Evolutionary conservation across 345 rosid genomes (phyloP).

Genomic region (Bretschneidera sinensis): DNA sequence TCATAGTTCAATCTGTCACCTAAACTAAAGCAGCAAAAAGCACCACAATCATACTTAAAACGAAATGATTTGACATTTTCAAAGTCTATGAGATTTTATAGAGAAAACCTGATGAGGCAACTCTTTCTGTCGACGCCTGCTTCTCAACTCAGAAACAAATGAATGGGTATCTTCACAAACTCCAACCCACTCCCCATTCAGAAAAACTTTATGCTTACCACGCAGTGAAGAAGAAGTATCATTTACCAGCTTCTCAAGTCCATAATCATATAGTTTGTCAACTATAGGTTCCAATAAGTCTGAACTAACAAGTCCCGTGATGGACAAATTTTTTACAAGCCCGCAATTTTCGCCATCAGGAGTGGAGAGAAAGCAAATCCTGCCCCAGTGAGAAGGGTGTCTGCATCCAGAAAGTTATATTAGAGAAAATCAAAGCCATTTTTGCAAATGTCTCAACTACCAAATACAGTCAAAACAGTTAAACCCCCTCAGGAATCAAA

Average conservation of each 20-base stretch:
- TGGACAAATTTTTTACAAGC: constrained; percentile 82
- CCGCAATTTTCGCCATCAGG: constrained; percentile 99
- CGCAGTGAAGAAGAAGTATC: constrained; percentile 44
- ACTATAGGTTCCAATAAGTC: constrained; percentile 41
- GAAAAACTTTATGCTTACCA: constrained; percentile 55
- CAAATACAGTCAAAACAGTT: neutral
- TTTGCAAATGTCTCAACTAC: neutral
- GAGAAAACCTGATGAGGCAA: constrained; percentile 57
- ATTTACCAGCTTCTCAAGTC: constrained; percentile 61
- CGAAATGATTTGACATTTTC: neutral
- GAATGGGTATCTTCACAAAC: constrained; percentile 50
- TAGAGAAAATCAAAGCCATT: constrained; percentile 1
- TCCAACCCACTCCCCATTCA: constrained; percentile 94
- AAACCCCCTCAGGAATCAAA: neutral
- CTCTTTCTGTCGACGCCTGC: constrained; percentile 52
- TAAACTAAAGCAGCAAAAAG: neutral
- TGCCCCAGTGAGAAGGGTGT: constrained; percentile 99
- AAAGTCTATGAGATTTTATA: too few relatives aligned
- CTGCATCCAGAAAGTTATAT: constrained; percentile 36
- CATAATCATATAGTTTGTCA: constrained; percentile 41
- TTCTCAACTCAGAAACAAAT: constrained; percentile 55
- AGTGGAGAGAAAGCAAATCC: constrained; percentile 86
- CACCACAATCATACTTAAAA: neutral
- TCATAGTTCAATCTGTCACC: neutral
- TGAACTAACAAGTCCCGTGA: constrained; percentile 75